Evolutionary conservation across 2,329 filamentous ascomycete species (phyloP).

Genomic region (Diaporthe helianthi): DNA sequence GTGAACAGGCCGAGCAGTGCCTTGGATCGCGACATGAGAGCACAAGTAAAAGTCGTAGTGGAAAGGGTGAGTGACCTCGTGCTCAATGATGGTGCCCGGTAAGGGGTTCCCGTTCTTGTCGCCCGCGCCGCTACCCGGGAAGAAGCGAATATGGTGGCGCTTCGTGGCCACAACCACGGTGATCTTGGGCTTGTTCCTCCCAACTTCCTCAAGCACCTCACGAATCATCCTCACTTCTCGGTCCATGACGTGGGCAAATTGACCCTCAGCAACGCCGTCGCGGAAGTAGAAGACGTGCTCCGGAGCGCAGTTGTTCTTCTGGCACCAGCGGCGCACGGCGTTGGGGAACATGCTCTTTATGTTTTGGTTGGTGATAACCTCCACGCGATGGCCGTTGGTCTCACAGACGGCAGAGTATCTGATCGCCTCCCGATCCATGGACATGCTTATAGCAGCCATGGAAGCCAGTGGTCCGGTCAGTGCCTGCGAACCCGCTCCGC

Average conservation of each 20-base stretch:
- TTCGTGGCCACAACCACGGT: constrained; percentile 91
- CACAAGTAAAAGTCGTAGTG: constrained; percentile 84
- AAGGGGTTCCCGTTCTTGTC: constrained; percentile 84
- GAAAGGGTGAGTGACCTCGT: constrained; percentile 87
- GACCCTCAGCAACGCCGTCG: constrained; percentile 88
- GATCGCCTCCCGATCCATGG: constrained; percentile 73
- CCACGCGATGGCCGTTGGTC: constrained; percentile 81
- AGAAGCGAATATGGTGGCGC: constrained; percentile 92
- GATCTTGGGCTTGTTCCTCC: constrained; percentile 63
- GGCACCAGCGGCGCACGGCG: constrained; percentile 70
- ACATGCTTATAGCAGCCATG: constrained; percentile 87
- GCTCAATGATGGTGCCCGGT: constrained; percentile 87
- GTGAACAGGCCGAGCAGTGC: constrained; percentile 89
- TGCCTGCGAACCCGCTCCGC: constrained; percentile 68
- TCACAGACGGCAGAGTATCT: constrained; percentile 81
- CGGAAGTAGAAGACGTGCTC: constrained; percentile 89
- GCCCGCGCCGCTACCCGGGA: constrained; percentile 67
- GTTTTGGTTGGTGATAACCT: constrained; percentile 76
- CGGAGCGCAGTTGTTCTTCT: constrained; percentile 63
- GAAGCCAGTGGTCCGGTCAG: constrained; percentile 57
- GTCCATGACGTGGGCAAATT: constrained; percentile 81
- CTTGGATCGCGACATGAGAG: constrained; percentile 80
- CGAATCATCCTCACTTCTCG: constrained; percentile 80
- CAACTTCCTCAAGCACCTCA: constrained; percentile 55
- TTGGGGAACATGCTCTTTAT: constrained; percentile 70